Evolutionary conservation across 2,329 filamentous ascomycete species (phyloP), one percentile per base, ranked within the genome.

Genomic region (Diaporthe sp.): DNA sequence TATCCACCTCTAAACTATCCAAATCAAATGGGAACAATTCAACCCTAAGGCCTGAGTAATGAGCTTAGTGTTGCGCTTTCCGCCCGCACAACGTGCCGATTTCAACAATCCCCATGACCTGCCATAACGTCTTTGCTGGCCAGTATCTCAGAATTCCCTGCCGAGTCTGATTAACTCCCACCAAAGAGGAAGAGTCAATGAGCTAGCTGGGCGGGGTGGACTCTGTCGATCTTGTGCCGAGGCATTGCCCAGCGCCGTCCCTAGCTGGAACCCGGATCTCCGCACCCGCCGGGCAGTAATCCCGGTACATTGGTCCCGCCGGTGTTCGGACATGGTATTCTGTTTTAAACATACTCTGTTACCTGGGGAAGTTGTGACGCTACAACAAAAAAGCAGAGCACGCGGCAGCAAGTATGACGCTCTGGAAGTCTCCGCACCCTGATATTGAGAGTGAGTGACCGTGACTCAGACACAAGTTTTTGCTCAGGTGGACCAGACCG

Each of bases 361-460:
- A 31, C 8, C 42, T 9, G 19, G 4, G 19, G 17, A 65, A 65
- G 8, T 55, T 19, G 22, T 42, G 15, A 69, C 22, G n/a, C 31
- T 5, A 28, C 15, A 13, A 39, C n/a, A 5, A 68, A 53, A 19
- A 10, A 34, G 8, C 15, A 39, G 22, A 53, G 15, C 44, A 39
- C 37, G n/a, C 28, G 15, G 39, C 28, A 49, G 31, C 49, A 25
- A 75, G 8, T 19, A 75, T 75, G 74, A 75, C 74, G 12, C 31
- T 75, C 9, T 75, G 74, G 74, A 67, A 34, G 37, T 75, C 74
- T 25, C 74, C 74, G 8, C 74, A 75, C 15, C 68, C 59, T 39
- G 69, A 75, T 6, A 28, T 75, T 25, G 31, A 75, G 13, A 75
- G 74, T 75, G 19, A 73, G 74, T 70, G 5, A 49, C 22, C 7